A percentile compares a stretch with the other conserved stretches of the same genome.
phyloP scores from a whole-genome alignment of 73 alveolate species.

The Diophrys sp. region DNA sequence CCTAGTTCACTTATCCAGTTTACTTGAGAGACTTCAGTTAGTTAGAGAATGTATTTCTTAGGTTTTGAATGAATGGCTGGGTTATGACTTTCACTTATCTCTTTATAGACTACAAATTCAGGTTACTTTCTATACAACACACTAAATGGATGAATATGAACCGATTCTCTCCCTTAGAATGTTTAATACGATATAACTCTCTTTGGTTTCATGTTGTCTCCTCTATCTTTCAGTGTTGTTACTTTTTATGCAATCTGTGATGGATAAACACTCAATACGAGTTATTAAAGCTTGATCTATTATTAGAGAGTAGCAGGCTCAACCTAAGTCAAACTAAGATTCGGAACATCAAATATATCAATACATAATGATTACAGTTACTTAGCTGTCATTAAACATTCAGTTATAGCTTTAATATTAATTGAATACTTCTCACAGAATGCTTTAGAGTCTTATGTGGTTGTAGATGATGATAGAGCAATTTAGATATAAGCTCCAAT shows the following conservation, averaged over 20 bases:
- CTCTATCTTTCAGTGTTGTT: constrained; percentile 10
- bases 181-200: not conserved
- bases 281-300: not conserved
- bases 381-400: not conserved
- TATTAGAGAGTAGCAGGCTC: not conserved
- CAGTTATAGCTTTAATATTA: not conserved
- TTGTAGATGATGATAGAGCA: not conserved
- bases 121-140: constrained; percentile 63
- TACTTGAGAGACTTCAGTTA: constrained; percentile 17
- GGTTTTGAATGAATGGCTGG: constrained; percentile 16
- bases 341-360: too few relatives aligned
- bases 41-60: constrained; percentile 18
- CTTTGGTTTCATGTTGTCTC: not conserved
- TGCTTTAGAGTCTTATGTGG: too few relatives aligned
- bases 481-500: not conserved
- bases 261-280: constrained; percentile 2
- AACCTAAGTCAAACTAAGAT: too few relatives aligned
- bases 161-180: constrained; percentile 26
- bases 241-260: constrained; percentile 69
- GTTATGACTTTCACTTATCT: constrained; percentile 20
- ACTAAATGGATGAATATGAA: constrained; percentile 57
- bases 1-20: constrained; percentile 28
- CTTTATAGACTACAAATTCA: constrained; percentile 67
- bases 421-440: not conserved
- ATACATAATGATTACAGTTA: too few relatives aligned